These are phyloP conservation scores for Heterobasidion annosum DNA, from an alignment of 1,284 basidiomycete species.

Conservation along the genomic window DNA sequence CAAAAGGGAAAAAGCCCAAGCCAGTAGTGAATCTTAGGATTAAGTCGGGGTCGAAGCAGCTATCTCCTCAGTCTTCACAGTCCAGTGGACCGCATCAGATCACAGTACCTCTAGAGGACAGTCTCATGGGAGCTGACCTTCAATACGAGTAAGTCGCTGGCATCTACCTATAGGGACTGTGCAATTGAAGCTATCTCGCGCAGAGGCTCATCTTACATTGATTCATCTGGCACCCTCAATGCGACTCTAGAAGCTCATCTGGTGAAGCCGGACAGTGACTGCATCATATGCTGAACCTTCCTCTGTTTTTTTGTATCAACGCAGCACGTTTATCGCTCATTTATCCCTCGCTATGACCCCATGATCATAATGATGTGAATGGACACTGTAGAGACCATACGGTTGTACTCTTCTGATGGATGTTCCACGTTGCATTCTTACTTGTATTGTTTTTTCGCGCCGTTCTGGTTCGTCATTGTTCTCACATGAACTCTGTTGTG, in stretches of 20 bases:
- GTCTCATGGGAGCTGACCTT: constrained; percentile 32
- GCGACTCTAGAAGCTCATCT: constrained; percentile 48
- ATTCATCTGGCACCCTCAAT: constrained; percentile 40
- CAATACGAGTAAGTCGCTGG: constrained; percentile 44
- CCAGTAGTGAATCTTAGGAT: constrained; percentile 33
- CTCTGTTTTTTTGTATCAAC: background rate
- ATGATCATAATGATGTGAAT: background rate
- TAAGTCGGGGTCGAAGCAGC: constrained; percentile 22
- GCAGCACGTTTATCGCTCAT: background rate
- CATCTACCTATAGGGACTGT: background rate
- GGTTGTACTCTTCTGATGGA: background rate
- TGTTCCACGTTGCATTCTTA: background rate
- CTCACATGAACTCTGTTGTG: background rate
- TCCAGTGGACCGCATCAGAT: constrained; percentile 19
- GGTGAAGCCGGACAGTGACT: constrained; percentile 34
- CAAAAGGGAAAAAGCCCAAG: constrained; percentile 19
- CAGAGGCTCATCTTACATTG: constrained; percentile 50
- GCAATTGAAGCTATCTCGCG: background rate
- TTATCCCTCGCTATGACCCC: background rate
- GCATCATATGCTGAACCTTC: constrained; percentile 41
- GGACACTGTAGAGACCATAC: background rate
- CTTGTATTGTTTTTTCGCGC: background rate
- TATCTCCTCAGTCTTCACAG: constrained; percentile 10
- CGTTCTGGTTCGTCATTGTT: background rate
- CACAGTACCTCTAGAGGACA: constrained; percentile 35